Evolutionary conservation across 257 asterid species (phyloP).

Genomic region (Jacaranda mimosifolia): DNA sequence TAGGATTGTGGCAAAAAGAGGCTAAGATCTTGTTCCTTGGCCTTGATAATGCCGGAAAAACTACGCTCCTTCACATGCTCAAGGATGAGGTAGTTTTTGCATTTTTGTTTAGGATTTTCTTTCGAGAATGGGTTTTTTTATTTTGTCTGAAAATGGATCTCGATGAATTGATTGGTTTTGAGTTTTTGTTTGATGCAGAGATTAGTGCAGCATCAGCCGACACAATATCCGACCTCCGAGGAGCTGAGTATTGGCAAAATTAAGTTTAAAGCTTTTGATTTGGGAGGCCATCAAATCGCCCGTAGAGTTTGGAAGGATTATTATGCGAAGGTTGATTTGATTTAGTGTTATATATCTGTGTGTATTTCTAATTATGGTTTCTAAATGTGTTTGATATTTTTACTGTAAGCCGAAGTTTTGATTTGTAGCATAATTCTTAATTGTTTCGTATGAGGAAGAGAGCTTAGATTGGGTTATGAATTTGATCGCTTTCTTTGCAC

Average conservation of each 20-base stretch:
- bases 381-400: not conserved
- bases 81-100: constrained; percentile 49
- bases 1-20: constrained; percentile 61
- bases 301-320: constrained; percentile 68
- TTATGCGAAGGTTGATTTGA: constrained; percentile 51
- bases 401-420: not conserved
- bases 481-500: constrained; percentile 22
- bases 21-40: constrained; percentile 61
- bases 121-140: not conserved
- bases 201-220: constrained; percentile 67
- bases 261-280: constrained; percentile 64
- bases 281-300: constrained; percentile 69
- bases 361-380: constrained; percentile 17
- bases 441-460: constrained; percentile 1
- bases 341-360: not conserved
- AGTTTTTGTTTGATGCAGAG: constrained; percentile 45
- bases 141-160: constrained; percentile 30
- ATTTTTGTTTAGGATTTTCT: not conserved
- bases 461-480: constrained; percentile 22
- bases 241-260: constrained; percentile 67
- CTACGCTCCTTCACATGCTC: constrained; percentile 57
- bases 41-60: constrained; percentile 63
- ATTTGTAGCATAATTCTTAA: not conserved
- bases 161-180: constrained; percentile 29
- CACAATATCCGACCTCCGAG: constrained; percentile 67